A percentile compares a stretch with the other conserved stretches of the same genome.
These are phyloP conservation scores for Avena sativa DNA, from an alignment of 176 grass and related monocot species.

Conservation along the genomic window DNA sequence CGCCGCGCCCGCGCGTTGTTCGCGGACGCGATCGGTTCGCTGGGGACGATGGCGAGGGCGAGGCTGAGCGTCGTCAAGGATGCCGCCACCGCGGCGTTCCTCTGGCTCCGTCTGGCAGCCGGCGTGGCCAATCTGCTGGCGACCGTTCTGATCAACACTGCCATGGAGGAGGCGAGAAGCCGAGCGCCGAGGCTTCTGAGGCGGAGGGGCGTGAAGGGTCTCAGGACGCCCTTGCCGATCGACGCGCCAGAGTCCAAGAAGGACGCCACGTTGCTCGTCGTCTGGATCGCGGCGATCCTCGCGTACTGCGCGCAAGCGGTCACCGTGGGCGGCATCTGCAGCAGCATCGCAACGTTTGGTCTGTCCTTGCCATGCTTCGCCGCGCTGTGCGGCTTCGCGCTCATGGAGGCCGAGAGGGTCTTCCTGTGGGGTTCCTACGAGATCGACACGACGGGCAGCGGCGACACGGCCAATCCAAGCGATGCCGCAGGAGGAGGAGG, in stretches of 20 bases:
- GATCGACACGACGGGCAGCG: neutral
- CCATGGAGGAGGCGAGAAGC: neutral
- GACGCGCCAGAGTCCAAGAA: neutral
- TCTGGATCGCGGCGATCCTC: neutral
- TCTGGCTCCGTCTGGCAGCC: neutral
- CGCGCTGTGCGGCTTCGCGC: neutral
- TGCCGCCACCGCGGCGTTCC: neutral
- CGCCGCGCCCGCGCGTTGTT: neutral
- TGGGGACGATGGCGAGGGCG: neutral
- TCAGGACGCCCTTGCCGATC: neutral
- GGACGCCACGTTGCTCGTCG: neutral
- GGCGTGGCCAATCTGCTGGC: neutral
- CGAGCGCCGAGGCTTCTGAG: neutral
- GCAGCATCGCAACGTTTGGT: neutral
- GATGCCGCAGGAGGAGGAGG: neutral
- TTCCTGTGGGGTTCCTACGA: neutral
- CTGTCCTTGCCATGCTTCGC: constrained; percentile 15
- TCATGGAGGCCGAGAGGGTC: neutral
- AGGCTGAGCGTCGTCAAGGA: neutral
- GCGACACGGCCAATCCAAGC: neutral
- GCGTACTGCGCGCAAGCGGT: neutral
- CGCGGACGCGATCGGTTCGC: too few species aligned
- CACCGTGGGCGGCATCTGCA: neutral
- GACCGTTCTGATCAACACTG: neutral
- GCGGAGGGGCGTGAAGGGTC: neutral